phyloP scores from a whole-genome alignment of 345 rosid species.

The Arabis alpina region DNA sequence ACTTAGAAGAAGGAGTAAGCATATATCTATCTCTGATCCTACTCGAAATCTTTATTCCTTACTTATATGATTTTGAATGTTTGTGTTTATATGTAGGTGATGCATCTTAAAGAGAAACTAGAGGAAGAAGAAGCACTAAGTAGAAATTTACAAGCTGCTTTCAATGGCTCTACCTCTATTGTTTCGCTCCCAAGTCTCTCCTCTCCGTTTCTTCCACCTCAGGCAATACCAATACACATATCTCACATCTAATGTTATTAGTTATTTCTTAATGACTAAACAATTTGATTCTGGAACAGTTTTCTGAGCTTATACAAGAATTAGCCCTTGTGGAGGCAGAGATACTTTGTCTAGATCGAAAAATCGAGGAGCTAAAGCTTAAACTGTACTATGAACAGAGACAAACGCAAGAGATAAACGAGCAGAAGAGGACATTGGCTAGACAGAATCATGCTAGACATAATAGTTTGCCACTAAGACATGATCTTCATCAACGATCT shows the following conservation, averaged over 20 bases:
- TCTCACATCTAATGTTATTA: not conserved
- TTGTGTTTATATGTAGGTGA: constrained; percentile 51
- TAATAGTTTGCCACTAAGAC: constrained; percentile 34
- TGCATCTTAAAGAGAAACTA: constrained; percentile 60
- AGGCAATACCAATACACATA: constrained; percentile 44
- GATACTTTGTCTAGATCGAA: constrained; percentile 72
- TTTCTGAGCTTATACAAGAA: constrained; percentile 64
- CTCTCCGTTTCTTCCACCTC: constrained; percentile 71
- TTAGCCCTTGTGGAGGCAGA: constrained; percentile 76
- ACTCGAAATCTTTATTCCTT: not conserved
- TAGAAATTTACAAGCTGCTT: constrained; percentile 56
- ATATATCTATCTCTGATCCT: not conserved
- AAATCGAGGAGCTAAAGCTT: constrained; percentile 67
- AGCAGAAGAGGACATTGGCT: constrained; percentile 41
- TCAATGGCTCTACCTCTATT: constrained; percentile 57
- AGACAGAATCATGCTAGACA: constrained; percentile 43
- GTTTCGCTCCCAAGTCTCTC: constrained; percentile 56
- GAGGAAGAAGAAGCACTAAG: constrained; percentile 62
- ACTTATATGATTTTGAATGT: not conserved
- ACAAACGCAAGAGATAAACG: constrained; percentile 45
- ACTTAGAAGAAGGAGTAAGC: constrained; percentile 56
- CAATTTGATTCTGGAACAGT: constrained; percentile 45
- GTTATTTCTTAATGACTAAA: not conserved
- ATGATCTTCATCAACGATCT: constrained; percentile 48
- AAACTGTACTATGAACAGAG: constrained; percentile 62